These are phyloP conservation scores for Botrytis hyacinthi DNA, from an alignment of 2,329 filamentous ascomycete genomes.

Conservation along the genomic window DNA sequence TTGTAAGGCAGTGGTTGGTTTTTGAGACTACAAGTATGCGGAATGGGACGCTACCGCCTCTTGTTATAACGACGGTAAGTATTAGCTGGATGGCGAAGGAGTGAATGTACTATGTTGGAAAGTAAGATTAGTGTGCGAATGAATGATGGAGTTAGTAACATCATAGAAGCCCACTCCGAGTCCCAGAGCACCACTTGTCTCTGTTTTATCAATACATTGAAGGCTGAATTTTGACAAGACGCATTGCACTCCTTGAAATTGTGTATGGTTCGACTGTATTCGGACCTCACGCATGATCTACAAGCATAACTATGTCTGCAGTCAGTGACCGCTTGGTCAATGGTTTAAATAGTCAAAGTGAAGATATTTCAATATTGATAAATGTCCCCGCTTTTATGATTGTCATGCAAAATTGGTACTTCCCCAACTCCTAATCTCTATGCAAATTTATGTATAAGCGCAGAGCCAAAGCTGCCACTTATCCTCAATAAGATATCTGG, in stretches of 20 bases:
- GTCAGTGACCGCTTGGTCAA: background rate
- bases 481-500: background rate
- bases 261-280: background rate
- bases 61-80: background rate
- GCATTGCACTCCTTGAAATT: background rate
- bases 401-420: background rate
- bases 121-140: background rate
- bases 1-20: background rate
- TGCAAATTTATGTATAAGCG: background rate
- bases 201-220: background rate
- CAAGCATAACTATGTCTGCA: background rate
- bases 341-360: background rate
- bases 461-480: background rate
- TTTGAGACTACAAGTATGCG: conserved; percentile 1
- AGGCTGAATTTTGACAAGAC: background rate
- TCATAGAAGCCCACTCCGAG: background rate
- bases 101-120: background rate
- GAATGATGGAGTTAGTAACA: background rate
- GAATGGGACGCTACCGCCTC: background rate
- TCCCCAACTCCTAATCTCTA: background rate
- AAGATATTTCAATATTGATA: background rate
- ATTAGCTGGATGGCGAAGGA: background rate
- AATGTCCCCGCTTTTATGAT: background rate
- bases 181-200: background rate
- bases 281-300: background rate